Percentiles rank a stretch among this genome's conserved stretches.
These are phyloP conservation scores for Choricystis sp. DNA, from an alignment of 139 green algal genomes.

Conservation along the genomic window DNA sequence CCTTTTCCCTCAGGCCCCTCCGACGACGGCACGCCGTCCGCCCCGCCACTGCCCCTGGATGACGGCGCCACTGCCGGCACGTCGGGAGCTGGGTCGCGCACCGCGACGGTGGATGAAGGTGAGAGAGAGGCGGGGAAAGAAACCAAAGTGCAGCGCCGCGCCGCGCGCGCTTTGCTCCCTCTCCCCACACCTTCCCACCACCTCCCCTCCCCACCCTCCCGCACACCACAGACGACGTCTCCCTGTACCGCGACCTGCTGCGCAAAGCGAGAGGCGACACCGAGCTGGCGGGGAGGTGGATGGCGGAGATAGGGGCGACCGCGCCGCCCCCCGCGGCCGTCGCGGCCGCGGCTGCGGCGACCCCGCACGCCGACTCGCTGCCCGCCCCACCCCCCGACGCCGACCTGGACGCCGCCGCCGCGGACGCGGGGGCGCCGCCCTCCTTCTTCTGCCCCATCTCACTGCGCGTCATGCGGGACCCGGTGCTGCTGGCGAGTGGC, in stretches of 20 bases:
- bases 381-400: neutral
- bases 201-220: neutral
- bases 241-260: neutral
- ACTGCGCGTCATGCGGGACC: neutral
- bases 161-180: too few relatives aligned
- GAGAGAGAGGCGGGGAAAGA: too few relatives aligned
- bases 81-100: too few relatives aligned
- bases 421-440: neutral
- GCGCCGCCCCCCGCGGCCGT: neutral
- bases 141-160: too few relatives aligned
- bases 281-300: neutral
- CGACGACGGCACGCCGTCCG: too few relatives aligned
- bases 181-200: neutral
- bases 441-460: slow-evolving; percentile 3
- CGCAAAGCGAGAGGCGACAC: neutral
- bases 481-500: neutral
- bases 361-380: too few relatives aligned
- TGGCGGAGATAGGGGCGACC: neutral
- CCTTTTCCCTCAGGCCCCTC: too few relatives aligned
- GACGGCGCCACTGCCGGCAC: too few relatives aligned
- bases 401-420: neutral
- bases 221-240: neutral
- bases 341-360: too few relatives aligned
- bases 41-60: too few relatives aligned
- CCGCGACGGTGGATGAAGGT: too few relatives aligned